A percentile compares a stretch with the other conserved stretches of the same genome.
Conservation (phyloP, 192 early-diverging fungal species). For the Chytriomyces confervae region DNA sequence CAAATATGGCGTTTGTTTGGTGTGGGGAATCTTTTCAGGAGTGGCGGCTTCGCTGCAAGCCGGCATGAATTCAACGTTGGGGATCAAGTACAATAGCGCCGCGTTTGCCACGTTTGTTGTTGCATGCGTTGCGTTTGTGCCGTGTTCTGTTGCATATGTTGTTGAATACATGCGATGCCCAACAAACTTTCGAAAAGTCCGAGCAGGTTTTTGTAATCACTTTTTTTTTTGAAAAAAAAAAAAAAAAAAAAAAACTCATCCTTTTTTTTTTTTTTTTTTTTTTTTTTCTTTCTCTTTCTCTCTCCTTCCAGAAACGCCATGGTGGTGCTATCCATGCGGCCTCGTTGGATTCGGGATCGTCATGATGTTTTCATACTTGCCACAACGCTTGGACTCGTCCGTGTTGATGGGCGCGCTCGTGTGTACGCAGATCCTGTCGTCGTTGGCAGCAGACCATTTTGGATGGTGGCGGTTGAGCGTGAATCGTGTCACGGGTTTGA, state of each 20-base stretch:
- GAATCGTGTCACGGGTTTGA: neutral
- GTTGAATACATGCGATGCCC: neutral
- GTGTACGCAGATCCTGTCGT: neutral
- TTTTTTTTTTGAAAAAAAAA: no score
- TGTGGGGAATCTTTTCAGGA: neutral
- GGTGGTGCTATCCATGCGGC: neutral
- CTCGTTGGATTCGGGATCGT: neutral
- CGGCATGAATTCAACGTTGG: neutral
- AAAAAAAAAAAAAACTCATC: no score
- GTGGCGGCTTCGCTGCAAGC: neutral
- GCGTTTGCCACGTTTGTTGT: neutral
- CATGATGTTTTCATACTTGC: neutral
- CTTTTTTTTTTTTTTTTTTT: no score
- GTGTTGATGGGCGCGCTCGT: neutral
- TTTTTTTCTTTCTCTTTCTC: no score
- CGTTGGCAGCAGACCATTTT: neutral
- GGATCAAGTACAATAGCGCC: neutral
- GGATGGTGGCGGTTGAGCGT: neutral
- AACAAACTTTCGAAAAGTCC: no score
- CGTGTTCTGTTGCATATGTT: neutral
- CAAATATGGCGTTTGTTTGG: neutral
- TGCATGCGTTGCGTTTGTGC: neutral
- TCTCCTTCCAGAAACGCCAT: neutral
- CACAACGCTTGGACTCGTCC: neutral
- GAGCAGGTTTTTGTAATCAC: no score